Percentiles rank a stretch among this genome's conserved stretches.
These are phyloP conservation scores for Rosa rugosa DNA, from an alignment of 306 rosid species.

Conservation along the genomic window DNA sequence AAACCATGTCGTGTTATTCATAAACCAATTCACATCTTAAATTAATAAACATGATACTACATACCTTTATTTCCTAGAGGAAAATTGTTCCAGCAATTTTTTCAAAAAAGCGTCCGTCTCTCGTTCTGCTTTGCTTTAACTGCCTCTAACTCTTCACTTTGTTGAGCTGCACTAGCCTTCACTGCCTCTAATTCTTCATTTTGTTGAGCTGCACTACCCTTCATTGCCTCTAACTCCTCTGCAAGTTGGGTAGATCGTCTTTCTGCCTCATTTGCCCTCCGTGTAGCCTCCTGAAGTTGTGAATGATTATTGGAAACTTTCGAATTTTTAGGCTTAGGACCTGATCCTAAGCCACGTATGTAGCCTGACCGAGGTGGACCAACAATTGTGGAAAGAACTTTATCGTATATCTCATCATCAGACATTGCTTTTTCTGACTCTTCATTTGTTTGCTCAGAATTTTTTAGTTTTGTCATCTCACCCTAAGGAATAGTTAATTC, in stretches of 20 bases:
- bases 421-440: neutral
- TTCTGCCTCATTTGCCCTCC: neutral
- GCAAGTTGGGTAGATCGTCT: neutral
- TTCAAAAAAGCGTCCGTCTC: neutral
- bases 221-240: neutral
- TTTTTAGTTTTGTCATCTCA: neutral
- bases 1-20: too few species aligned
- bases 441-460: too few species aligned
- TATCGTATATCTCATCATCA: neutral
- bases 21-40: too few species aligned
- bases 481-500: neutral
- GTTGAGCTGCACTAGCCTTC: neutral
- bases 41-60: too few species aligned
- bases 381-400: neutral
- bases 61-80: neutral
- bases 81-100: neutral
- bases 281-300: neutral
- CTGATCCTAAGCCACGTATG: neutral
- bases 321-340: neutral
- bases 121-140: neutral
- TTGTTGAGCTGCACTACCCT: neutral
- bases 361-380: neutral
- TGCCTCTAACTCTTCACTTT: neutral
- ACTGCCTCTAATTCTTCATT: neutral
- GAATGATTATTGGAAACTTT: neutral